Evolutionary conservation across 2,329 filamentous ascomycete species (phyloP), one percentile per base, ranked within the genome.

Genomic region (Xylariales sp.): DNA sequence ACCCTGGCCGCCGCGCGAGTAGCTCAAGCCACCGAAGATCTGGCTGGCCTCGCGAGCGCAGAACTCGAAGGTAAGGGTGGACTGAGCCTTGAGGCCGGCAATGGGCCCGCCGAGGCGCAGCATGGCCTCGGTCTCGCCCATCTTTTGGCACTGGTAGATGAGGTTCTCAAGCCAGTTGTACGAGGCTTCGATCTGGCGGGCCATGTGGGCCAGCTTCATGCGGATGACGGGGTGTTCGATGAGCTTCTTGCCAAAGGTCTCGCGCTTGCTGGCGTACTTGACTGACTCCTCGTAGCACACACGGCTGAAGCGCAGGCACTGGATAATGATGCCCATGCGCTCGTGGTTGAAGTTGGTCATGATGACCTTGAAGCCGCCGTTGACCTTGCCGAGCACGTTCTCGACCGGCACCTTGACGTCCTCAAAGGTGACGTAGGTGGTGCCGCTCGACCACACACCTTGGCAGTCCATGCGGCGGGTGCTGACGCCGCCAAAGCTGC

Each of bases 321-420:
- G 93, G 70, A 97, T 97, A 68, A 97, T 90, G 66, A 98, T 97
- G 46, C 93, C 93, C 53, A 98, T 90, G 46, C 93, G 88, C 71
- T 98, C 93, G 74, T 97, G 93, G 78, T 97, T 97, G 75, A 96
- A 96, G 76, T 96, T 96, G 61, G 88, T 96, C 91, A 97, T 97
- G 74, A 98, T 91, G 59, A 95, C 89, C 69, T 90, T 88, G 80
- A 98, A 98, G 27, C 93, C 93, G 63, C 95, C 85, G 75, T 98
- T 95, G 71, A 95, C 84, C 74, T 96, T 97, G 67, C 93, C 93
- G 43, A 98, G 83, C 53, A 98, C 66, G 71, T 98, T 97, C 76
- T 95, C 91, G n/a, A 97, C 93, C 2, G 93, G 93, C 0, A 98
- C 93, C 74, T 97, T 97, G 66, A 97, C 93, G 60, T 98, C 93